These are phyloP conservation scores for Xerophyta viscosa DNA, from an alignment of 106 monocot genomes.

Conservation along the genomic window DNA sequence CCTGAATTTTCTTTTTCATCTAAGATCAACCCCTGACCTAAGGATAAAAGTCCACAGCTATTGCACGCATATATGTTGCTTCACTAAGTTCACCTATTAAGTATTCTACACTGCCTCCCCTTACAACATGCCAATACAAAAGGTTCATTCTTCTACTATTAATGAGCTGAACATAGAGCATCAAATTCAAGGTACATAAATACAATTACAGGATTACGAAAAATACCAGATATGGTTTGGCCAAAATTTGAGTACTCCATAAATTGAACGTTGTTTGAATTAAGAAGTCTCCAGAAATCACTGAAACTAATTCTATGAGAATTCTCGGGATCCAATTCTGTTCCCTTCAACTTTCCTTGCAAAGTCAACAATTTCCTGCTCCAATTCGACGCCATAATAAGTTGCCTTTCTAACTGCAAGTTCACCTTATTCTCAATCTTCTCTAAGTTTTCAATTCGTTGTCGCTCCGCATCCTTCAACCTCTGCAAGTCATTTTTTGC, in stretches of 20 bases:
- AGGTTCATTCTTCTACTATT: too few species aligned
- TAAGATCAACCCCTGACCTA: too few species aligned
- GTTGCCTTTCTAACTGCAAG: conserved; percentile 70
- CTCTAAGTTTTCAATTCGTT: conserved; percentile 56
- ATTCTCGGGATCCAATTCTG: conserved; percentile 78
- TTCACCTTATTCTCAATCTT: conserved; percentile 63
- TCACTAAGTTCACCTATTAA: too few species aligned
- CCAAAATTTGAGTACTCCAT: conserved; percentile 90
- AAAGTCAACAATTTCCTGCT: conserved; percentile 53
- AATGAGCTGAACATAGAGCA: too few species aligned
- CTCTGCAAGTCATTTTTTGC: conserved; percentile 29
- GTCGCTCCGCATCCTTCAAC: conserved; percentile 52
- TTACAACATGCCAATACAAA: too few species aligned
- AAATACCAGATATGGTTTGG: conserved; percentile 56
- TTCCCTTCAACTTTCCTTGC: conserved; percentile 87
- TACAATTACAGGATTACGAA: background rate
- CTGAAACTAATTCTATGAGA: conserved; percentile 71
- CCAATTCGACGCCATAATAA: conserved; percentile 74
- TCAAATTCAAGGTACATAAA: too few species aligned
- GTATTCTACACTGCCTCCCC: too few species aligned
- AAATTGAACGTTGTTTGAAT: conserved; percentile 72
- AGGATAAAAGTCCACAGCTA: too few species aligned
- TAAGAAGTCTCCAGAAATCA: conserved; percentile 65
- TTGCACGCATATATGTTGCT: too few species aligned
- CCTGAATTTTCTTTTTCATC: too few species aligned